Percentiles rank a stretch among this genome's conserved stretches.
Conservation (phyloP, 1,284 basidiomycete genomes). For the Apiotrichum porosum region DNA sequence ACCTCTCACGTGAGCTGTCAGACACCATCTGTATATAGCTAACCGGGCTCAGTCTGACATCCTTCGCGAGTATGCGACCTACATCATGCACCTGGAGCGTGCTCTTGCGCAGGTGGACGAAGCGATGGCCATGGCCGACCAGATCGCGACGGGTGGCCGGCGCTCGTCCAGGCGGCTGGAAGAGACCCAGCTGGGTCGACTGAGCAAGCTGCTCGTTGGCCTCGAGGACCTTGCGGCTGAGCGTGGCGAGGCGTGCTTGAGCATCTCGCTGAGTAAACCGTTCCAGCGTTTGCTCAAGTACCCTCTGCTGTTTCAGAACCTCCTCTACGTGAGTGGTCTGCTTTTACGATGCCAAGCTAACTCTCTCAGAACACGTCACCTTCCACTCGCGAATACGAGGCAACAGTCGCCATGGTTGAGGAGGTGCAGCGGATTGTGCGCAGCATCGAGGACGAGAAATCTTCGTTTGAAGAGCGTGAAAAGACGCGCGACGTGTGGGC, state of each 20-base stretch:
- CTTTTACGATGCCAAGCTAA: background rate
- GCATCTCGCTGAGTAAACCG: constrained; percentile 91
- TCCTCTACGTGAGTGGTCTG: constrained; percentile 61
- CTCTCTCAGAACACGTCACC: constrained; percentile 72
- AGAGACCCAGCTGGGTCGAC: constrained; percentile 15
- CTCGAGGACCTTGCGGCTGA: constrained; percentile 75
- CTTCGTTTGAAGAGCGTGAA: constrained; percentile 89
- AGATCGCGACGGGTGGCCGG: constrained; percentile 62
- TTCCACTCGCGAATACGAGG: constrained; percentile 94
- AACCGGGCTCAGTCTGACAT: constrained; percentile 89
- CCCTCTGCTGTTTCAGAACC: constrained; percentile 92
- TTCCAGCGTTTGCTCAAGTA: constrained; percentile 96
- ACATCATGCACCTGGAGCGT: constrained; percentile 84
- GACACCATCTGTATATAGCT: too few relatives aligned
- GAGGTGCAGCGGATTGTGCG: constrained; percentile 93
- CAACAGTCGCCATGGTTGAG: constrained; percentile 90
- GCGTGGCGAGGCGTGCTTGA: constrained; percentile 85
- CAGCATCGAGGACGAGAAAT: constrained; percentile 96
- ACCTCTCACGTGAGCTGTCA: constrained; percentile 74
- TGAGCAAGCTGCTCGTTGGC: constrained; percentile 41
- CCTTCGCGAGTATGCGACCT: constrained; percentile 82
- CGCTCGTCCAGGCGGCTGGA: constrained; percentile 18
- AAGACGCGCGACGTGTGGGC: constrained; percentile 90
- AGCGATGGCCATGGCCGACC: constrained; percentile 52
- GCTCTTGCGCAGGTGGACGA: constrained; percentile 81